Evolutionary conservation across 1,284 basidiomycete species (phyloP), one percentile per base, ranked within the genome.

Genomic region (Trichosporon inkin): DNA sequence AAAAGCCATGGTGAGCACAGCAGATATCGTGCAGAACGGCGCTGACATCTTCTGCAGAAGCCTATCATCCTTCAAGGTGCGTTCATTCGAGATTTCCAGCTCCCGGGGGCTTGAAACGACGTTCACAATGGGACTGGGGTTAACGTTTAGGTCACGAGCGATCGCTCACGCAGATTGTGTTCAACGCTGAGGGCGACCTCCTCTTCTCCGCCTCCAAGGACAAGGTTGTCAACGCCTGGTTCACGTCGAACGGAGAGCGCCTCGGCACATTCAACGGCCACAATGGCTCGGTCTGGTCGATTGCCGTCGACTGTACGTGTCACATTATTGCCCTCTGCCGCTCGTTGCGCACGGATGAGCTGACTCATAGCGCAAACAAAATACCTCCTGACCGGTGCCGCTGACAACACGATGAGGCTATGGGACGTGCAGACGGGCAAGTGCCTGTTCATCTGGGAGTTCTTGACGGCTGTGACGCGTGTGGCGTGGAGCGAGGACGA

Each of bases 161-260:
- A 73, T 91, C 96, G 62, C 83, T 99, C 74, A 97, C 93, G n/a
- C 92, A 95, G 80, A 88, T 92, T 83, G 90, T 89, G 81, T 92
- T 94, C 84, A 99, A 99, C 83, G 81, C 83, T 60, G 95, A 99
- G 77, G 95, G 95, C 67, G 95, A 99, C 79, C 83, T 99, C 13
- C 84, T 99, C 59, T 98, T 99, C 80, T 89, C 93, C 28, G 91
- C 88, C 72, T 94, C 92, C 71, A 99, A 99, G 84, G 95, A 99
- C 78, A 85, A 89, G 71, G 79, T 91, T 70, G 91, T 98, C 79
- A 98, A 97, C 74, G 92, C 91, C 54, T 97, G 94, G 93, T 98
- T 87, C 80, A 89, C 94, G n/a, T 92, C 96, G 73, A 99, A 99
- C 74, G 96, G 96, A 67, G 95, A 99, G 82, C 84, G 96, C 62